phyloP scores from a whole-genome alignment of 306 rosid species.

The Leucaena leucocephala region DNA sequence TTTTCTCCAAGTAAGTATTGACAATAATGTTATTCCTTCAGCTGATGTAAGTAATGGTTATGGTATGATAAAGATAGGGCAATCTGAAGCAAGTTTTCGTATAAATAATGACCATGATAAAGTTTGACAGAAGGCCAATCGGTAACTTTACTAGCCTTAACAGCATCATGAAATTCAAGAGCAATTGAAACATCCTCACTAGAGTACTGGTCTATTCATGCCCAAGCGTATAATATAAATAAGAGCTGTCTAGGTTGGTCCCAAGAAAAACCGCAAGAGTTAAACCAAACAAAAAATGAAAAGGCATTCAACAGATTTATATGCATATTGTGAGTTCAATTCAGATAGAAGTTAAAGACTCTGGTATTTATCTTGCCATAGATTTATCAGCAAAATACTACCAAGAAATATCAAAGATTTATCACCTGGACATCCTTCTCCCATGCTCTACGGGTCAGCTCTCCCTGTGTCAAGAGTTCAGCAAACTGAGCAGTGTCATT shows the following conservation, averaged over 20 bases:
- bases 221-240: not conserved
- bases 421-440: conserved; percentile 97
- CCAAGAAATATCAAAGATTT: conserved; percentile 20
- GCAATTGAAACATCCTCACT: not conserved
- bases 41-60: not conserved
- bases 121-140: not conserved
- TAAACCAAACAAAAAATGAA: conserved; percentile 8
- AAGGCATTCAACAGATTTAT: conserved; percentile 4
- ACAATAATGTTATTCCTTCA: not conserved
- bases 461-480: conserved; percentile 98
- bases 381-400: conserved; percentile 15
- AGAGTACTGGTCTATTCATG: conserved; percentile 13
- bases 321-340: conserved; percentile 10
- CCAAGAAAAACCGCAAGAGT: not conserved
- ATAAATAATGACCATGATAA: not conserved
- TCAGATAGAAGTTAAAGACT: conserved; percentile 4
- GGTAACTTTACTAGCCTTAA: conserved; percentile 18
- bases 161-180: conserved; percentile 10
- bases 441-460: conserved; percentile 97
- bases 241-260: conserved; percentile 9
- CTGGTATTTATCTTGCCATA: conserved; percentile 12
- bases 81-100: not conserved
- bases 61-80: not conserved
- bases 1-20: conserved; percentile 6
- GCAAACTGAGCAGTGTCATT: conserved; percentile 99